These are phyloP conservation scores for Ampelomyces quisqualis DNA, from an alignment of 2,329 filamentous ascomycete genomes.

Conservation along the genomic window DNA sequence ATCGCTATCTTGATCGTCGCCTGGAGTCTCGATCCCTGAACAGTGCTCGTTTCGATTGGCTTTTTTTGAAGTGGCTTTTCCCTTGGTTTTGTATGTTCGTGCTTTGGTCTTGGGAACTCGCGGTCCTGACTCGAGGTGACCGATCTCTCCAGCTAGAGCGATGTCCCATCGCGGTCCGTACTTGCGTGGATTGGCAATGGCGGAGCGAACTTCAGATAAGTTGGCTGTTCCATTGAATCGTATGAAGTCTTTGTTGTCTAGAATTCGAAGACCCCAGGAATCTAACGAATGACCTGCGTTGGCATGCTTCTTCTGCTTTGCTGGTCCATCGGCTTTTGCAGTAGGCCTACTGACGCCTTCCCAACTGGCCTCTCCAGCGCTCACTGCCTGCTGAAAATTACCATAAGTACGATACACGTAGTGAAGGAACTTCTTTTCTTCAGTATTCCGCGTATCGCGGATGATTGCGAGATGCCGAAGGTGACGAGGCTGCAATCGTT, in stretches of 20 bases:
- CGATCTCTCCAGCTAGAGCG: slow-evolving; percentile 22
- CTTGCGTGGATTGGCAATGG: slow-evolving; percentile 20
- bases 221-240: slow-evolving; percentile 26
- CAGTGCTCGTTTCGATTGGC: no score
- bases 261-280: slow-evolving; percentile 33
- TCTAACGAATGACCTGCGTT: slow-evolving; percentile 14
- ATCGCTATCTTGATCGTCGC: no score
- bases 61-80: no score
- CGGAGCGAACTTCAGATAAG: slow-evolving; percentile 25
- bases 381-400: slow-evolving; percentile 57
- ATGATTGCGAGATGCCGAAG: slow-evolving; percentile 59
- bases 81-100: not conserved
- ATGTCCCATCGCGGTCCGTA: slow-evolving; percentile 31
- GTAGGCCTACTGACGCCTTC: slow-evolving; percentile 50
- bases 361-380: slow-evolving; percentile 54
- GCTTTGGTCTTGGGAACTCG: slow-evolving; percentile 5
- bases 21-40: no score
- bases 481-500: slow-evolving; percentile 59
- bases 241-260: slow-evolving; percentile 23
- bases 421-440: slow-evolving; percentile 47
- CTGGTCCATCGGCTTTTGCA: slow-evolving; percentile 14
- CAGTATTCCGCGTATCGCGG: slow-evolving; percentile 53
- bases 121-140: slow-evolving; percentile 20
- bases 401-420: slow-evolving; percentile 58
- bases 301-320: slow-evolving; percentile 12